Percentiles rank a stretch among this genome's conserved stretches.
phyloP scores from a whole-genome alignment of 106 monocot genomes.

The Dactylorhiza incarnata region DNA sequence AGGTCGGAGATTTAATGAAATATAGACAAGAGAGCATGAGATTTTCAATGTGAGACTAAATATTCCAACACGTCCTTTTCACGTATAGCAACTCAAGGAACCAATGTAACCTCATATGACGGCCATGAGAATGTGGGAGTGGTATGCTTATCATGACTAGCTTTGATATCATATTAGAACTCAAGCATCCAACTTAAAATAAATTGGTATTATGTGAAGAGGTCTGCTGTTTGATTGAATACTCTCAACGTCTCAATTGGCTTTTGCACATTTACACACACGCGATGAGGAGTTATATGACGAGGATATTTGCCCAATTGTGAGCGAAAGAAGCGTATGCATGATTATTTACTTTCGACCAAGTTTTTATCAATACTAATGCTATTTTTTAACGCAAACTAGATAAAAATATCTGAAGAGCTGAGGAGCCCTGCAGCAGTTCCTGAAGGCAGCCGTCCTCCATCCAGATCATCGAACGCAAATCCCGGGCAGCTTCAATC shows the following conservation, averaged over 20 bases:
- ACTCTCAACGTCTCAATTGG: not conserved
- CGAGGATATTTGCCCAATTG: not conserved
- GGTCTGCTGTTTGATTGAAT: not conserved
- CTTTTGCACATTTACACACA: not conserved
- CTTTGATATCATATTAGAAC: too few species aligned
- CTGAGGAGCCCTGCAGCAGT: constrained; percentile 12
- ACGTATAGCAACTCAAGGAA: not conserved
- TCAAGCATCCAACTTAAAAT: too few species aligned
- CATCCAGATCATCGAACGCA: constrained; percentile 27
- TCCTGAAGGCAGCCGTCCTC: constrained; percentile 22
- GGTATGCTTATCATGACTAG: too few species aligned
- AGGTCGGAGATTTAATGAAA: too few species aligned
- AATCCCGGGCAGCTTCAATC: constrained; percentile 7
- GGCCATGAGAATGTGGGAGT: not conserved
- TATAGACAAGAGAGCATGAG: too few species aligned
- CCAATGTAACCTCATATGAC: not conserved
- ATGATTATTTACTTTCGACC: too few species aligned
- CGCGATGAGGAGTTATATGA: not conserved
- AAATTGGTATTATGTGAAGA: too few species aligned
- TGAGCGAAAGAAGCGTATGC: too few species aligned
- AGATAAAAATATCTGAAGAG: constrained; percentile 40
- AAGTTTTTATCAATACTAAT: too few species aligned
- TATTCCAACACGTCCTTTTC: too few species aligned
- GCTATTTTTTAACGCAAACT: constrained; percentile 8
- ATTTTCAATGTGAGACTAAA: too few species aligned